Conservation (phyloP, 768 basidiomycete species). For the Tulasnella calospora region DNA sequence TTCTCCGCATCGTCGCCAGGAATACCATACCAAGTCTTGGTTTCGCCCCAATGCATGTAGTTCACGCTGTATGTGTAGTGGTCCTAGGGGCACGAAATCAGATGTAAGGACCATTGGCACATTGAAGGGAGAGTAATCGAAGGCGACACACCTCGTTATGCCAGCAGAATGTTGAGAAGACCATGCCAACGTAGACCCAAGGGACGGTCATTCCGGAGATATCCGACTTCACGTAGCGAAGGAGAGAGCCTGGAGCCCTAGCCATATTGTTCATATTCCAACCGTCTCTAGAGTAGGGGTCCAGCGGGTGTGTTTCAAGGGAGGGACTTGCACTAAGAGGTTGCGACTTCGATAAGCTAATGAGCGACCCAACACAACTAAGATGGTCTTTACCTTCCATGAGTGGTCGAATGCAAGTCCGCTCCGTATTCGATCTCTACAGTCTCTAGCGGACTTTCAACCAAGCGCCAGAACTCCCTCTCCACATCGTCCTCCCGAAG, state of each 20-base stretch:
- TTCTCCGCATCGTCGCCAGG: conserved; percentile 90
- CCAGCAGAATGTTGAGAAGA: conserved; percentile 99
- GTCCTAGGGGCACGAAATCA: conserved; percentile 21
- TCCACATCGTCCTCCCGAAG: conserved; percentile 90
- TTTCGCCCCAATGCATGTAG: conserved; percentile 94
- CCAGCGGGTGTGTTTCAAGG: conserved; percentile 84
- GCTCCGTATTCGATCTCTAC: conserved; percentile 99
- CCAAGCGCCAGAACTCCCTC: conserved; percentile 93
- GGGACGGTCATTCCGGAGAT: conserved; percentile 99
- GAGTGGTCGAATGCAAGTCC: conserved; percentile 94
- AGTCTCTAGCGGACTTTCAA: conserved; percentile 81
- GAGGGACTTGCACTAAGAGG: conserved; percentile 82
- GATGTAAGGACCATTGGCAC: conserved; percentile 43
- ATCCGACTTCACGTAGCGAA: conserved; percentile 96
- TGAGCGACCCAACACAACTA: not conserved
- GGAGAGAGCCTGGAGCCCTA: conserved; percentile 83
- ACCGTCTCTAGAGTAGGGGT: conserved; percentile 80
- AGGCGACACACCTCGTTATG: conserved; percentile 76
- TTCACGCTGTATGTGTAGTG: conserved; percentile 22
- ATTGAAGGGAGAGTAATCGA: conserved; percentile 40
- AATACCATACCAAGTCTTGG: conserved; percentile 99
- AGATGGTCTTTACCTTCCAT: conserved; percentile 69
- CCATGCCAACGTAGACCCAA: conserved; percentile 99
- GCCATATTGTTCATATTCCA: conserved; percentile 99
- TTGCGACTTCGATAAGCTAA: conserved; percentile 18